Conservation (phyloP, 192 early-diverging fungal genomes). For the Linnemannia hyalina region DNA sequence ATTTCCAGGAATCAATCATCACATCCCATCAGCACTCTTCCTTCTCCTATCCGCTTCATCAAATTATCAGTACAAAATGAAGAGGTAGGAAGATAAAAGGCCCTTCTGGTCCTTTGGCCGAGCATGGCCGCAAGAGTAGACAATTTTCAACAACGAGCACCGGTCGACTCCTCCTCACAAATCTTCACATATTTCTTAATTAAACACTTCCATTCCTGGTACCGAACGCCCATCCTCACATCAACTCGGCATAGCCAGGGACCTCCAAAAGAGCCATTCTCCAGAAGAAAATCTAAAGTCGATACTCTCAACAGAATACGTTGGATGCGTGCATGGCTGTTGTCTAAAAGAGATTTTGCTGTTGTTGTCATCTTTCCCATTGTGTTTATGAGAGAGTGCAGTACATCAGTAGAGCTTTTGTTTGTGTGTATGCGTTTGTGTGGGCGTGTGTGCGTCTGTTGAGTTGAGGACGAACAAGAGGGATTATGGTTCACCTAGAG, state of each 20-base stretch:
- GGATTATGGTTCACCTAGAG: neutral
- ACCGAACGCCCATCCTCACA: neutral
- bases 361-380: neutral
- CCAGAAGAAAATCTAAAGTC: neutral
- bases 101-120: neutral
- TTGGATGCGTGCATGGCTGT: neutral
- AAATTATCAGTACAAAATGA: too few relatives aligned
- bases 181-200: neutral
- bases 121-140: slow-evolving; percentile 2
- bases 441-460: neutral
- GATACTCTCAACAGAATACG: neutral
- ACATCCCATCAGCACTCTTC: too few relatives aligned
- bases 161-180: neutral
- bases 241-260: neutral
- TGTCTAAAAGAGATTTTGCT: neutral
- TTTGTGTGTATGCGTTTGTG: too few relatives aligned
- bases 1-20: too few relatives aligned
- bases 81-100: too few relatives aligned
- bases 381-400: neutral
- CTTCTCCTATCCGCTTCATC: too few relatives aligned
- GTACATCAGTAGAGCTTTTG: too few relatives aligned
- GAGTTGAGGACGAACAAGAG: neutral
- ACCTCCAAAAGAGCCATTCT: neutral
- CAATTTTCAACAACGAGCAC: neutral
- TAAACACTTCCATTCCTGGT: neutral